Conservation (phyloP, 75 land plant genomes). For the Sequoia sempervirens region DNA sequence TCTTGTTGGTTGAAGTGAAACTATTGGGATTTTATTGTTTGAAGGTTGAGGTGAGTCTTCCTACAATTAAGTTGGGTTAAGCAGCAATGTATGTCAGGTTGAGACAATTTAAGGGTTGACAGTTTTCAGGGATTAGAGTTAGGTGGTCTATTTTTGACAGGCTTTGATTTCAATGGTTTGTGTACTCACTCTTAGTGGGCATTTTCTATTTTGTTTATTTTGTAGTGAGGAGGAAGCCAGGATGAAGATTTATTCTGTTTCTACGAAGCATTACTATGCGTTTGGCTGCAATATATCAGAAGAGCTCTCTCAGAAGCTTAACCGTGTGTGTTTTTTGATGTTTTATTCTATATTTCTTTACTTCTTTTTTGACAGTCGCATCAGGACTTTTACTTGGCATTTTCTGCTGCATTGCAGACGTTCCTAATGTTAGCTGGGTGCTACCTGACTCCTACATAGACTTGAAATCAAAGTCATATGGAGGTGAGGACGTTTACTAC, state of each 20-base stretch:
- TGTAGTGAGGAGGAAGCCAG: conserved; percentile 17
- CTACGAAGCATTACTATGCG: conserved; percentile 16
- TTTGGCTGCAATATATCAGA: conserved; percentile 14
- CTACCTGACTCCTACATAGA: conserved; percentile 10
- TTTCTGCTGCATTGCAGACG: background rate
- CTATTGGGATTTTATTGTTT: too few species aligned
- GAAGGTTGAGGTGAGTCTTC: too few species aligned
- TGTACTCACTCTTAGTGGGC: background rate
- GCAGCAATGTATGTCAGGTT: background rate
- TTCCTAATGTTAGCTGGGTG: conserved; percentile 13
- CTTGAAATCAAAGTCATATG: background rate
- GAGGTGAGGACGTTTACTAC: background rate
- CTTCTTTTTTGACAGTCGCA: background rate
- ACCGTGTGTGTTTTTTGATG: background rate
- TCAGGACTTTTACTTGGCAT: background rate
- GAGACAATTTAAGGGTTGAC: background rate
- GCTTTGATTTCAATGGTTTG: background rate
- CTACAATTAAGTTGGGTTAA: too few species aligned
- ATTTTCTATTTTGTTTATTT: background rate
- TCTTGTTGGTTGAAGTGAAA: too few species aligned
- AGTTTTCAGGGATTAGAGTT: background rate
- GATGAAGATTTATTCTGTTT: conserved; percentile 14
- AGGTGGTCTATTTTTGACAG: background rate
- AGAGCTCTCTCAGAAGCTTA: conserved; percentile 8
- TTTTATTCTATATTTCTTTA: background rate